A percentile compares a stretch with the other conserved stretches of the same genome.
These are phyloP conservation scores for Odonthalia washingtoniensis DNA, from an alignment of 31 red algal genomes.

Conservation along the genomic window DNA sequence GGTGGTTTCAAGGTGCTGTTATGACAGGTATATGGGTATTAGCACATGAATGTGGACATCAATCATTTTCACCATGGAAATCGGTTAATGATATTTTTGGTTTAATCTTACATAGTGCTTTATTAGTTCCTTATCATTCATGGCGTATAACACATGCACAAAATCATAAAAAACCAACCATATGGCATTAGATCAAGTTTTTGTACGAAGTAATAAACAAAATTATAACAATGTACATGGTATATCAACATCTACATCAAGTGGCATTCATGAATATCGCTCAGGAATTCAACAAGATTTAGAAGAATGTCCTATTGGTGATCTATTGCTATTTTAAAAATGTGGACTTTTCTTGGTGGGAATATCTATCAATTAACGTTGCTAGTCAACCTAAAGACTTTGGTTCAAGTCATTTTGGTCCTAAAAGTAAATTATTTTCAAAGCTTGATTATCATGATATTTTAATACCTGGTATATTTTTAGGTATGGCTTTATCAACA, in stretches of 20 bases:
- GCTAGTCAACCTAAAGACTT: constrained; percentile 67
- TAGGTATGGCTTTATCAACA: constrained; percentile 57
- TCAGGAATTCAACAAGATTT: constrained; percentile 53
- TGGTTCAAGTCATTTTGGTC: constrained; percentile 80
- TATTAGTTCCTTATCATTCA: constrained; percentile 93
- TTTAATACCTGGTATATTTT: constrained; percentile 76
- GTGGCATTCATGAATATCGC: constrained; percentile 49
- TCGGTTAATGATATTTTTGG: constrained; percentile 88
- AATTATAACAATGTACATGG: constrained; percentile 59
- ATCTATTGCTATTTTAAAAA: constrained; percentile 78
- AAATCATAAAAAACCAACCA: constrained; percentile 98
- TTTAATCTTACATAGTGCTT: constrained; percentile 78
- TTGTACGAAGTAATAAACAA: constrained; percentile 64
- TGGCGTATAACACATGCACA: constrained; percentile 96
- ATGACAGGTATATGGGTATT: constrained; percentile 96
- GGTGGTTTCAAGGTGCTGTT: constrained; percentile 91
- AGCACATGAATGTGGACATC: constrained; percentile 97
- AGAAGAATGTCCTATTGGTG: constrained; percentile 77
- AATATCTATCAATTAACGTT: constrained; percentile 79
- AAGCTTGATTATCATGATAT: constrained; percentile 75
- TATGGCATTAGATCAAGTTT: constrained; percentile 85
- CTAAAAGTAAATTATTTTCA: constrained; percentile 68
- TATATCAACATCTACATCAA: constrained; percentile 14
- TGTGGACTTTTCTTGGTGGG: constrained; percentile 90
- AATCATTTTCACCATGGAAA: constrained; percentile 83